Conservation (phyloP, 2,329 filamentous ascomycete genomes). For the Verticillium zaregamsianum region DNA sequence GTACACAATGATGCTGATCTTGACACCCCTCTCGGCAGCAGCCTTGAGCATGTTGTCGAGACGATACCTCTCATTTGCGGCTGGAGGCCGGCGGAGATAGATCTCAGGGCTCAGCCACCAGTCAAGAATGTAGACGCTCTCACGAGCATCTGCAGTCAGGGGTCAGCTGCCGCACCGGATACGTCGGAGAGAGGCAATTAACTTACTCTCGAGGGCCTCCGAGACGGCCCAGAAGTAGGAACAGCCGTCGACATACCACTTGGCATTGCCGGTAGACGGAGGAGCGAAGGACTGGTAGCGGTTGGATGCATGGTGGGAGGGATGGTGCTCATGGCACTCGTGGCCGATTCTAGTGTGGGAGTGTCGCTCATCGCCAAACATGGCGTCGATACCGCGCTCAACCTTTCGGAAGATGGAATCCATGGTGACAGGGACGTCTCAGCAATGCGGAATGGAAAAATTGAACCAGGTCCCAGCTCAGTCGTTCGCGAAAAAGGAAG, state of each 20-base stretch:
- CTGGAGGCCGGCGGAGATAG: conserved; percentile 78
- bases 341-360: conserved; percentile 39
- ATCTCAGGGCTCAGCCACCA: conserved; percentile 91
- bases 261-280: conserved; percentile 66
- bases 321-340: conserved; percentile 35
- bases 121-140: conserved; percentile 81
- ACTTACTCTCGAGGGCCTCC: conserved; percentile 63
- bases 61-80: conserved; percentile 77
- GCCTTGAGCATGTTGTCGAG: conserved; percentile 78
- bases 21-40: conserved; percentile 79
- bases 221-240: conserved; percentile 85
- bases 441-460: background rate
- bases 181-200: background rate
- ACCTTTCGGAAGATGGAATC: conserved; percentile 39
- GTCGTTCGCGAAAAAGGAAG: background rate
- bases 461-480: background rate
- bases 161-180: conserved; percentile 3
- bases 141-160: conserved; percentile 51
- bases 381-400: conserved; percentile 35
- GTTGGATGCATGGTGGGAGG: conserved; percentile 40
- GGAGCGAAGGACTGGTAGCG: conserved; percentile 69
- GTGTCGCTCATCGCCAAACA: conserved; percentile 35
- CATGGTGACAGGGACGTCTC: conserved; percentile 21
- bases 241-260: conserved; percentile 86
- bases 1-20: conserved; percentile 83